phyloP scores from a whole-genome alignment of 768 basidiomycete species.

The Phylloporus sp. region DNA sequence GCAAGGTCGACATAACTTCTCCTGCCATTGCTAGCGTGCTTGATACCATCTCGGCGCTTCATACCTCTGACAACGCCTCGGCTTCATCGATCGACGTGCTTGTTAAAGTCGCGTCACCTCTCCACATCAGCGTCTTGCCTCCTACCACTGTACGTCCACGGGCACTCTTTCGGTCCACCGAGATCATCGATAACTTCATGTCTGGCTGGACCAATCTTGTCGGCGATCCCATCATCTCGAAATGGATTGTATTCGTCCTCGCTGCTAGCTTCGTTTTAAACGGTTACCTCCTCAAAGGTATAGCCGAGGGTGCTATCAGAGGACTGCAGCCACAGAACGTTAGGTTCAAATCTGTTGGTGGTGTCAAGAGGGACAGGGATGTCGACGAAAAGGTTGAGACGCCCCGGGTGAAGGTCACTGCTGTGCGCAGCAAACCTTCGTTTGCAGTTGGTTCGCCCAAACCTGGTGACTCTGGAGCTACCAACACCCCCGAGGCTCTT shows the following conservation, averaged over 20 bases:
- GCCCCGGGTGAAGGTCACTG: conserved; percentile 8
- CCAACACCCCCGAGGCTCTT: conserved; percentile 14
- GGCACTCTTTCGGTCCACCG: conserved; percentile 36
- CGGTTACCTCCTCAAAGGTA: conserved; percentile 87
- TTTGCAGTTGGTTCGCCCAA: conserved; percentile 26
- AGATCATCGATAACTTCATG: conserved; percentile 81
- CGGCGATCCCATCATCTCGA: conserved; percentile 88
- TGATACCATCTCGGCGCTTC: conserved; percentile 45
- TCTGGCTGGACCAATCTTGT: conserved; percentile 85
- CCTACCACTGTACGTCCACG: conserved; percentile 29
- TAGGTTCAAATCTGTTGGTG: conserved; percentile 26
- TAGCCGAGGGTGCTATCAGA: conserved; percentile 51
- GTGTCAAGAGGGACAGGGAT: conserved; percentile 17
- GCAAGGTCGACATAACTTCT: conserved; percentile 67
- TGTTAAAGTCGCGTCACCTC: conserved; percentile 58
- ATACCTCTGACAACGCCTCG: conserved; percentile 11
- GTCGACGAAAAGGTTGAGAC: conserved; percentile 19
- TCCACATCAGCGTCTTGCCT: conserved; percentile 48
- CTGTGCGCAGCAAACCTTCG: conserved; percentile 17
- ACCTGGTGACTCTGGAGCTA: conserved; percentile 12
- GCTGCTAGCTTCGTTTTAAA: conserved; percentile 86
- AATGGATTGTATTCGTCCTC: conserved; percentile 90
- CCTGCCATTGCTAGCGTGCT: conserved; percentile 56
- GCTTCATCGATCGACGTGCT: conserved; percentile 39
- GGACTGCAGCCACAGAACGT: conserved; percentile 28